Evolutionary conservation across 441 rosid species (phyloP).

Genomic region (Gossypium laxum): DNA sequence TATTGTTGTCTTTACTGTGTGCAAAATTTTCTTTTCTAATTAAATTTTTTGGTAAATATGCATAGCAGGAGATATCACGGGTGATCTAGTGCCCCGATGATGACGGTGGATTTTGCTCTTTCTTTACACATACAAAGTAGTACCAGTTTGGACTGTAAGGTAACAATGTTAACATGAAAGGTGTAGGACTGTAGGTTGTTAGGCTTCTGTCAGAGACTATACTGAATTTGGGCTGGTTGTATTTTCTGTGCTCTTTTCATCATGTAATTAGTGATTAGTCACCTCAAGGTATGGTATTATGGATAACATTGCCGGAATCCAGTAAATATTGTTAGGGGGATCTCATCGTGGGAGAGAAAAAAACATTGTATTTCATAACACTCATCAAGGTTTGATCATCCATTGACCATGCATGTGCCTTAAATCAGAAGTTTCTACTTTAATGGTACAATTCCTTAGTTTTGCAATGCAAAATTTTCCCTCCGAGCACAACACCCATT

Average conservation of each 20-base stretch:
- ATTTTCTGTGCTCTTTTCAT: background rate
- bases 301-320: background rate
- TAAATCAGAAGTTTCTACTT: background rate
- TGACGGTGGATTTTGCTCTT: background rate
- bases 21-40: background rate
- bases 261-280: background rate
- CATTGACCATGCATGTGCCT: background rate
- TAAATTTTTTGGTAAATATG: background rate
- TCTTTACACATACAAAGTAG: background rate
- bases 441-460: background rate
- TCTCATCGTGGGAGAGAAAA: background rate
- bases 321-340: background rate
- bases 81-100: constrained; percentile 3
- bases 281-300: background rate
- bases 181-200: background rate
- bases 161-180: background rate
- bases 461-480: background rate
- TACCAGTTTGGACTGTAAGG: background rate
- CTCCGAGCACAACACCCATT: background rate
- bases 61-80: constrained; percentile 12
- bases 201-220: background rate
- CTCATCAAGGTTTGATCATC: background rate
- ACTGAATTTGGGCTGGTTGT: background rate
- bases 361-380: background rate
- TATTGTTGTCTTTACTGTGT: background rate